phyloP scores from a whole-genome alignment of 129 eudicot species.

The Cynara cardunculus region DNA sequence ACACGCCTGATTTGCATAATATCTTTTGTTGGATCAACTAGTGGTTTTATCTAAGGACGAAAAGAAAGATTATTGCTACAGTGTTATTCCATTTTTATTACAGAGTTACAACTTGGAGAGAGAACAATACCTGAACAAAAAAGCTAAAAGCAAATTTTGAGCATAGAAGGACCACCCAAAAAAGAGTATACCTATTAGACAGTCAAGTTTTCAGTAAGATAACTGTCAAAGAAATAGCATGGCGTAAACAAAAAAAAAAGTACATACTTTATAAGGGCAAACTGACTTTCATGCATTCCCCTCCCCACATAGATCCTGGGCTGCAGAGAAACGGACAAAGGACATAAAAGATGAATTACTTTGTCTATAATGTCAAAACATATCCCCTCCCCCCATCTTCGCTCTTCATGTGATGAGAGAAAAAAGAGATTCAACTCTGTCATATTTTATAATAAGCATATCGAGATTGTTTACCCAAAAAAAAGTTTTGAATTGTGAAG shows the following conservation, averaged over 20 bases:
- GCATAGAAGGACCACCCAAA: slow-evolving; percentile 77
- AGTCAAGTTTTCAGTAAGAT: slow-evolving; percentile 7
- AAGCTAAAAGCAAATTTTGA: slow-evolving; percentile 71
- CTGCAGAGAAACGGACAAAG: slow-evolving; percentile 49
- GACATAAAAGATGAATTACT: background rate
- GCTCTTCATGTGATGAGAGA: background rate
- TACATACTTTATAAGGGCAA: slow-evolving; percentile 76
- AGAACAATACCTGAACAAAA: slow-evolving; percentile 59
- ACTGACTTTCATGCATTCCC: slow-evolving; percentile 99
- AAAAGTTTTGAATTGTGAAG: background rate
- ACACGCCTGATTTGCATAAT: slow-evolving; percentile 69
- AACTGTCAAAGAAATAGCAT: background rate
- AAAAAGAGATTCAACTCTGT: background rate
- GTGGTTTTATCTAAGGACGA: slow-evolving; percentile 71
- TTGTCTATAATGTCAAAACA: background rate
- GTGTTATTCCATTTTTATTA: slow-evolving; percentile 1
- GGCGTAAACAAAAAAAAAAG: slow-evolving; percentile 9
- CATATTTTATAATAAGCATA: background rate
- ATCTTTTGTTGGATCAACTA: slow-evolving; percentile 77
- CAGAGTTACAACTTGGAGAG: slow-evolving; percentile 13
- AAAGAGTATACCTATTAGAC: slow-evolving; percentile 71
- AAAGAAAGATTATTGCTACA: slow-evolving; percentile 18
- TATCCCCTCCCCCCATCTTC: background rate
- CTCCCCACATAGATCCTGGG: slow-evolving; percentile 94
- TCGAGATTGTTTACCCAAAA: background rate